Evolutionary conservation across 2,329 filamentous ascomycete species (phyloP).

Genomic region (Ascochyta fabae): DNA sequence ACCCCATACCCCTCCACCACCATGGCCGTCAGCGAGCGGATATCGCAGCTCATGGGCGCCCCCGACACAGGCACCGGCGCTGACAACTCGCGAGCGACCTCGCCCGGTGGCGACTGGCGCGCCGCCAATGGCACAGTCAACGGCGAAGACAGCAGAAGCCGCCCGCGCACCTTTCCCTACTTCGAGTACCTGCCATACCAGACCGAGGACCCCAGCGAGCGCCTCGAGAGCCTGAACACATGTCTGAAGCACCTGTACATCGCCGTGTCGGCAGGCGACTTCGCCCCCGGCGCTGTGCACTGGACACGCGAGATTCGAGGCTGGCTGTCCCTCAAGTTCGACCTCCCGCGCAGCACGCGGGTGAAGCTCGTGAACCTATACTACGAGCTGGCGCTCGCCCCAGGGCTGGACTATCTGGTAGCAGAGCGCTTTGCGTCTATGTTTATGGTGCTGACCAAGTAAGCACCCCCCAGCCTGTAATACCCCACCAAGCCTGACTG

Average conservation of each 20-base stretch:
- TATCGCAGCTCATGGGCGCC: conserved; percentile 52
- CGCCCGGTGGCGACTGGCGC: conserved; percentile 72
- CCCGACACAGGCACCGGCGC: conserved; percentile 58
- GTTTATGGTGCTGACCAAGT: conserved; percentile 96
- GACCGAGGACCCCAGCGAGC: conserved; percentile 79
- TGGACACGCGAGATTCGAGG: conserved; percentile 96
- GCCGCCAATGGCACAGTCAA: conserved; percentile 58
- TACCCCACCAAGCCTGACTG: conserved; percentile 19
- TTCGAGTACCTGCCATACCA: conserved; percentile 87
- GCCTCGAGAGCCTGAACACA: conserved; percentile 79
- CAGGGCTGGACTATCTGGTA: conserved; percentile 80
- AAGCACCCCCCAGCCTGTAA: conserved; percentile 45
- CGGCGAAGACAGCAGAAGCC: conserved; percentile 67
- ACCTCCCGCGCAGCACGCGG: conserved; percentile 84
- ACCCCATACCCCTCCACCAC: conserved; percentile 25
- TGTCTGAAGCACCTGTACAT: conserved; percentile 96
- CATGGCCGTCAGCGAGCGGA: conserved; percentile 50
- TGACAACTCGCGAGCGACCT: conserved; percentile 83
- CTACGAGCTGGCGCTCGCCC: conserved; percentile 90
- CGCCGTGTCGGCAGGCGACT: conserved; percentile 88
- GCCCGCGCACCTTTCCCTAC: conserved; percentile 91
- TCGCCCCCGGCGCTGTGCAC: conserved; percentile 89
- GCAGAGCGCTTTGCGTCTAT: conserved; percentile 94
- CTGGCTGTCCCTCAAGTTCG: conserved; percentile 97
- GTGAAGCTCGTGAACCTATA: conserved; percentile 88